phyloP scores from a whole-genome alignment of 2,329 filamentous ascomycete genomes.

The Penicillium sp. region DNA sequence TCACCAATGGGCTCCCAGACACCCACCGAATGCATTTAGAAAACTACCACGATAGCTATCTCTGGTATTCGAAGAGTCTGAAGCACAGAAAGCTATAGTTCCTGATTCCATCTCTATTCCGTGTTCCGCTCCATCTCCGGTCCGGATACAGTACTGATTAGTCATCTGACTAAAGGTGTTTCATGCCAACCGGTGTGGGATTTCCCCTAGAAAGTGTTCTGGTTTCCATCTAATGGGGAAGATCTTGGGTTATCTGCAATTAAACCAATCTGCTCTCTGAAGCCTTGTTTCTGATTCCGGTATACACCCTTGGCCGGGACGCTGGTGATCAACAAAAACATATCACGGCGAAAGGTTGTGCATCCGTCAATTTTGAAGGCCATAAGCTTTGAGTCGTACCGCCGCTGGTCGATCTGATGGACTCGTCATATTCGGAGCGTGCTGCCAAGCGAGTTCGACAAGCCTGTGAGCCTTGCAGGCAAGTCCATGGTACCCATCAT shows the following conservation, averaged over 20 bases:
- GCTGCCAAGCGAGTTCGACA: constrained; percentile 40
- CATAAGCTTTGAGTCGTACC: not conserved
- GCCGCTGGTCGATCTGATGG: not conserved
- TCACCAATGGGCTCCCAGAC: not conserved
- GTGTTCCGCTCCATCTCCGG: constrained; percentile 3
- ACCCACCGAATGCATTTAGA: not conserved
- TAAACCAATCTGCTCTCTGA: not conserved
- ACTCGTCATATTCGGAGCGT: constrained; percentile 21
- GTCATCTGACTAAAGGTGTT: not conserved
- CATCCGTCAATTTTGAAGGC: not conserved
- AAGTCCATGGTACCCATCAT: not conserved
- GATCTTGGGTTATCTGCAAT: not conserved
- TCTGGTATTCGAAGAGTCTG: not conserved
- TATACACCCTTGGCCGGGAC: not conserved
- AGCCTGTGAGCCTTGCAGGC: constrained; percentile 48
- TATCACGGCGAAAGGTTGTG: not conserved
- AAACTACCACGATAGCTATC: not conserved
- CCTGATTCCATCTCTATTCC: not conserved
- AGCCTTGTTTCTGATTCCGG: not conserved
- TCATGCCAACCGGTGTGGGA: not conserved
- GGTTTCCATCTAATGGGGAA: not conserved
- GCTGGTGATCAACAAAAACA: not conserved
- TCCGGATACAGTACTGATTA: not conserved
- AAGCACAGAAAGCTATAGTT: not conserved
- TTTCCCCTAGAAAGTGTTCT: not conserved